Evolutionary conservation across 148 eudicot genomes (phyloP), one percentile per base, ranked within the genome.

Genomic region (Rhododendron molle): DNA sequence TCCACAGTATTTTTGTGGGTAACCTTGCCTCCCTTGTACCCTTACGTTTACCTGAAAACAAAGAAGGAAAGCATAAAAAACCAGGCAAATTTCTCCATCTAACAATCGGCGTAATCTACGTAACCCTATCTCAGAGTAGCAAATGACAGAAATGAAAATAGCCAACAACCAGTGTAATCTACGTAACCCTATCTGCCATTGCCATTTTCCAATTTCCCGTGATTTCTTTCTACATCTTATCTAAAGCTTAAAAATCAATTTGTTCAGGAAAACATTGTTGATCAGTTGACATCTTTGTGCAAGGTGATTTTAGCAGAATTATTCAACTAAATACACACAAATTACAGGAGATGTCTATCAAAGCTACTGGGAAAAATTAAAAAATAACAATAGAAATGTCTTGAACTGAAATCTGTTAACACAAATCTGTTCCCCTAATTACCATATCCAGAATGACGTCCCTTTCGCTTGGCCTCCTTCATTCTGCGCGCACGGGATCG

Each of bases 21-120:
- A 94, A 83, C 92, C 98, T 93, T 16, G 98, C 98, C 93, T 94
- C 98, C 89, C 98, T 93, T 14, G 98, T 94, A 90, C 98, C 98
- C 90, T 91, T 94, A 49, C 98, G 96, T 84, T 94, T 94, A 93
- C 98, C 98, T 94, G 77, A 15, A 81, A 85, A 60, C 3, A 30
- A 77, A 11, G 73, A 28, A 85, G 18, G 28, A 72, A 3, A 76
- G 9, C 40, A 77, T 34, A 54, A 40, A 77, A 84, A 77, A 11
- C 15, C 4, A 77, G 20, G 0, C 2, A 40, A 38, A 15, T 72
- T 83, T 73, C 40, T 5, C 43, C 28, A 21, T 21, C 69, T 23
- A 49, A 4, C 74, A 69, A 52, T 52, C 40, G 7, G 32, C 1
- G 0, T 47, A 34, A 50, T 11, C 16, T 52, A 5, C 0, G 9